phyloP scores from a whole-genome alignment of 1,139 yeast species.

The Candida sp. region DNA sequence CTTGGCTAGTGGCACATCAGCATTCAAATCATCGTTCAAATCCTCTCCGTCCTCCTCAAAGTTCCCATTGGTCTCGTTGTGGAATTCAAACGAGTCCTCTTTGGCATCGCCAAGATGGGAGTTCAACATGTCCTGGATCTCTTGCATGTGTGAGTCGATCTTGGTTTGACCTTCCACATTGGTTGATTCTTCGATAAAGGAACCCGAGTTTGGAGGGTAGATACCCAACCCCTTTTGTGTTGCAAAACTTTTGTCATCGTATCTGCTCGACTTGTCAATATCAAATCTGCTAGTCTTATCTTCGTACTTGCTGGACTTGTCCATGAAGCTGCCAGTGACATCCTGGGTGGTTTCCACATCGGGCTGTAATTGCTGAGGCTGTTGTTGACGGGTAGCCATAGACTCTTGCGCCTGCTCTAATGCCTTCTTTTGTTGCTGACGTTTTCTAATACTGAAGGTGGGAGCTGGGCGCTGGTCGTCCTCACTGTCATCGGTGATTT shows the following conservation, averaged over 20 bases:
- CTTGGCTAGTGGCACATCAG: not conserved
- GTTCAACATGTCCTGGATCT: slow-evolving; percentile 46
- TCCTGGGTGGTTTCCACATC: not conserved
- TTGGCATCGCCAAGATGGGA: slow-evolving; percentile 12
- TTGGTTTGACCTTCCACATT: slow-evolving; percentile 11
- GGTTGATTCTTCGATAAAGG: slow-evolving; percentile 16
- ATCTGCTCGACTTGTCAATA: slow-evolving; percentile 1
- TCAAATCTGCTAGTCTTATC: slow-evolving; percentile 1
- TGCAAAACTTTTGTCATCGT: slow-evolving; percentile 2
- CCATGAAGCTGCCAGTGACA: not conserved
- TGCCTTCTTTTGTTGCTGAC: slow-evolving; percentile 2
- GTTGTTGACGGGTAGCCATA: not conserved
- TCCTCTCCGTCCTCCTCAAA: not conserved
- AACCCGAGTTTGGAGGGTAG: slow-evolving; percentile 17
- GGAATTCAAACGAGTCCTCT: slow-evolving; percentile 10
- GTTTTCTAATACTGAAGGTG: slow-evolving; percentile 5
- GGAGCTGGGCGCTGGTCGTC: slow-evolving; percentile 19
- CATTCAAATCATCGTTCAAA: slow-evolving; percentile 2
- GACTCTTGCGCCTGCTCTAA: not conserved
- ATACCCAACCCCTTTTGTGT: slow-evolving; percentile 9
- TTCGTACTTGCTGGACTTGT: slow-evolving; percentile 2
- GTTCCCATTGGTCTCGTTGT: slow-evolving; percentile 1
- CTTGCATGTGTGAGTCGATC: slow-evolving; percentile 40
- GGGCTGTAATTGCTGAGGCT: not conserved
- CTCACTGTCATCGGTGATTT: slow-evolving; percentile 37